phyloP scores from a whole-genome alignment of 2,329 filamentous ascomycete species.

The Penicillium expansum region DNA sequence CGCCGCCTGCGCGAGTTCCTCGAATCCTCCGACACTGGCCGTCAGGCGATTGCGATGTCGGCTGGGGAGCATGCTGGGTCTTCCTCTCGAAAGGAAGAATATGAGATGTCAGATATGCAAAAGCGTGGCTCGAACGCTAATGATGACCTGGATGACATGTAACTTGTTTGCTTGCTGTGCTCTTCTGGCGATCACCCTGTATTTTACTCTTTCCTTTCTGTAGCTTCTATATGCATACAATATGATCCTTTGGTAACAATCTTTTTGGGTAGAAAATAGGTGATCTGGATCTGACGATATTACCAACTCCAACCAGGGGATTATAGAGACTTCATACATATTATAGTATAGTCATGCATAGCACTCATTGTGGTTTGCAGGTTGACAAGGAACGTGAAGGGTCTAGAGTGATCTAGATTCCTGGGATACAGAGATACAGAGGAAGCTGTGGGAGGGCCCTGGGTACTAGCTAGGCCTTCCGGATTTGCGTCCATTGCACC shows the following conservation, averaged over 20 bases:
- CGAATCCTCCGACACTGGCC: conserved; percentile 78
- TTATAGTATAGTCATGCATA: too few species aligned
- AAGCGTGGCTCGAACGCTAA: conserved; percentile 24
- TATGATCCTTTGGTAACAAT: not conserved
- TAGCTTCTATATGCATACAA: conserved; percentile 9
- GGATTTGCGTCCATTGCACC: too few species aligned
- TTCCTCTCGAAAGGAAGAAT: conserved; percentile 48
- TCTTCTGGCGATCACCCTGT: conserved; percentile 12
- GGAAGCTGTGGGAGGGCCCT: too few species aligned
- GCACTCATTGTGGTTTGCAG: too few species aligned
- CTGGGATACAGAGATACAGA: too few species aligned
- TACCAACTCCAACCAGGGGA: not conserved
- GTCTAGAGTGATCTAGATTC: too few species aligned
- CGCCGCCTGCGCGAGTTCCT: conserved; percentile 87
- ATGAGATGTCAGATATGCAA: conserved; percentile 54
- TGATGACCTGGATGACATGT: conserved; percentile 39
- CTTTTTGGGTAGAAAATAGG: not conserved
- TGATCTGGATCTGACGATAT: not conserved
- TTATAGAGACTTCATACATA: too few species aligned
- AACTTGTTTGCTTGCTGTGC: conserved; percentile 17
- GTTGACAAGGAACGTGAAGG: too few species aligned
- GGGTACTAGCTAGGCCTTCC: too few species aligned
- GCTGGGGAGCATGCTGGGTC: conserved; percentile 38
- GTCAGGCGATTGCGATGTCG: conserved; percentile 78
- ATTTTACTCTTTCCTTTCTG: conserved; percentile 12